A percentile compares a stretch with the other conserved stretches of the same genome.
These are phyloP conservation scores for Kuraishia hungarica DNA, from an alignment of 805 yeast genomes.

Conservation along the genomic window DNA sequence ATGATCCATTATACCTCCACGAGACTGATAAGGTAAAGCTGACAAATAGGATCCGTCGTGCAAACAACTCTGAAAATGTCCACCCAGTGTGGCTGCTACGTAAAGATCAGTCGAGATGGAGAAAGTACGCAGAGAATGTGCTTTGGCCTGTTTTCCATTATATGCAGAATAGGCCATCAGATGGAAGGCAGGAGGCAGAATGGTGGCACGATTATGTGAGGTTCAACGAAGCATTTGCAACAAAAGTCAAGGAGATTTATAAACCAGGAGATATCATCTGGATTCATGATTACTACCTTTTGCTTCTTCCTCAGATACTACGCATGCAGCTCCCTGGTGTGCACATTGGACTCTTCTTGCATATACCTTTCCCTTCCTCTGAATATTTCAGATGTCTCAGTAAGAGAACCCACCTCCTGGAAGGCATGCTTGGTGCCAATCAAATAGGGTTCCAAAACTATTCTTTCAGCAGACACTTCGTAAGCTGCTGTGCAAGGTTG, in stretches of 20 bases:
- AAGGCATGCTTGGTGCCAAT: slow-evolving; percentile 89
- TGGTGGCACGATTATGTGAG: slow-evolving; percentile 85
- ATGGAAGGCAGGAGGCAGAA: slow-evolving; percentile 58
- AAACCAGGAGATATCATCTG: slow-evolving; percentile 86
- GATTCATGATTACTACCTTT: slow-evolving; percentile 85
- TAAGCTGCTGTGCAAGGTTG: slow-evolving; percentile 82
- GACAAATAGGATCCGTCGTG: slow-evolving; percentile 36
- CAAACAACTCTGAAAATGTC: slow-evolving; percentile 40
- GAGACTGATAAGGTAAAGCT: slow-evolving; percentile 45
- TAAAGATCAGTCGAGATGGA: slow-evolving; percentile 75
- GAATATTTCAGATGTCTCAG: slow-evolving; percentile 90
- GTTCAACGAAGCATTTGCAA: slow-evolving; percentile 85
- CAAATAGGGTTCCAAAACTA: slow-evolving; percentile 80
- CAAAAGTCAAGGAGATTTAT: slow-evolving; percentile 64
- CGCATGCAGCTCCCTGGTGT: slow-evolving; percentile 71
- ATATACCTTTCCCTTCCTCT: slow-evolving; percentile 90
- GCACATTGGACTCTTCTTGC: slow-evolving; percentile 70
- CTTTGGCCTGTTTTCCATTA: slow-evolving; percentile 96
- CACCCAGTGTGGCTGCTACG: slow-evolving; percentile 89
- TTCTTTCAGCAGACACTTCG: slow-evolving; percentile 83
- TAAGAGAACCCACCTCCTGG: slow-evolving; percentile 71
- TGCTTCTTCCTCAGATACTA: slow-evolving; percentile 74
- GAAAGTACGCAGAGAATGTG: slow-evolving; percentile 81
- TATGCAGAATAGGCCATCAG: slow-evolving; percentile 68
- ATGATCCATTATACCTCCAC: slow-evolving; percentile 55